Conservation (phyloP, 2,329 filamentous ascomycete genomes). For the Neofusicoccum umdonicola region DNA sequence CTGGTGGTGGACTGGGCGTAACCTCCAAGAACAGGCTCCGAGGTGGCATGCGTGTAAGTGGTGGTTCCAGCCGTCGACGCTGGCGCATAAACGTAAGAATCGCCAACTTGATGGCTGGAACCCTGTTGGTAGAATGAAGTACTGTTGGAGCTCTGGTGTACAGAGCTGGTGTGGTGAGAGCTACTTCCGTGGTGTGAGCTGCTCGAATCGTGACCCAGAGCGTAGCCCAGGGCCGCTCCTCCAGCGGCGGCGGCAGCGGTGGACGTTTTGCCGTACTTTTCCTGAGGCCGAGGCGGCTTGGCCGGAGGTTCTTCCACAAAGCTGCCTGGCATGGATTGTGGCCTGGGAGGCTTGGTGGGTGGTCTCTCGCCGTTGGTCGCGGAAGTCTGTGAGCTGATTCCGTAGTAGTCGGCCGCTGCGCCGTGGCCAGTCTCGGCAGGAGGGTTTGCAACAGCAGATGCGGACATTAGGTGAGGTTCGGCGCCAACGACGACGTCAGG, state of each 20-base stretch:
- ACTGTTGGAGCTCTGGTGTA: constrained; percentile 16
- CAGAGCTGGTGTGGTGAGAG: constrained; percentile 11
- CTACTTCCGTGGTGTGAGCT: constrained; percentile 21
- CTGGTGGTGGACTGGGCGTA: constrained; percentile 33
- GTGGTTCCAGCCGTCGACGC: neutral
- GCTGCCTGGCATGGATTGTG: constrained; percentile 33
- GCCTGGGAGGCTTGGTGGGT: constrained; percentile 34
- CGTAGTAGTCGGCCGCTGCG: constrained; percentile 59
- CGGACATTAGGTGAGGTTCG: constrained; percentile 56
- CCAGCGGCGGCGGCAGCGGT: constrained; percentile 36
- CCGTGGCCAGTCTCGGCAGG: constrained; percentile 60
- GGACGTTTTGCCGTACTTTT: constrained; percentile 33
- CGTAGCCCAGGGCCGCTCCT: constrained; percentile 45
- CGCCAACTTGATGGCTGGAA: constrained; percentile 18
- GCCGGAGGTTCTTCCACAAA: constrained; percentile 33
- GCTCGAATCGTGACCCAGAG: constrained; percentile 28
- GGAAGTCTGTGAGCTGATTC: neutral
- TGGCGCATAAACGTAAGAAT: neutral
- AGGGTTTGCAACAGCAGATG: constrained; percentile 51
- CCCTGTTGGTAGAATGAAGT: constrained; percentile 30
- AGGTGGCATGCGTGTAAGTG: constrained; percentile 21
- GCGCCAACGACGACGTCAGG: constrained; percentile 54
- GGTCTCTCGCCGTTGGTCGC: constrained; percentile 22
- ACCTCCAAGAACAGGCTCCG: constrained; percentile 24
- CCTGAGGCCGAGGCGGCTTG: constrained; percentile 28